Evolutionary conservation across 768 basidiomycete genomes (phyloP).

Genomic region (Suillus brevipes): DNA sequence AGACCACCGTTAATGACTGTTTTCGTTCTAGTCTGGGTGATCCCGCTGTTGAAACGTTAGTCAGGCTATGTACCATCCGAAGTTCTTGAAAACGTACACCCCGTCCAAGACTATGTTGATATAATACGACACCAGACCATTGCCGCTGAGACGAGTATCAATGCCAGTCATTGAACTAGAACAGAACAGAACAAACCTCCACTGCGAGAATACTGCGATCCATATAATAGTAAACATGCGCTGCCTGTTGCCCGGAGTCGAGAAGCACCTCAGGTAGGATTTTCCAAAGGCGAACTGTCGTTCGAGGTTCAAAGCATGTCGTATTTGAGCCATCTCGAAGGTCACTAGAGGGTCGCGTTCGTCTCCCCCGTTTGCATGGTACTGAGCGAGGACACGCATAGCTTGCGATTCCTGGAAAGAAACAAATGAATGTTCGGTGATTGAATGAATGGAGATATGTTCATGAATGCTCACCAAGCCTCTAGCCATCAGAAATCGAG

Average conservation of each 20-base stretch:
- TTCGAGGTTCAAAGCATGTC: conserved; percentile 65
- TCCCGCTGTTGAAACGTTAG: conserved; percentile 34
- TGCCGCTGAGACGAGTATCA: conserved; percentile 44
- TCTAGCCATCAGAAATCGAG: conserved; percentile 64
- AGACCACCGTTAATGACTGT: conserved; percentile 63
- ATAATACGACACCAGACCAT: conserved; percentile 73
- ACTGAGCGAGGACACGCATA: conserved; percentile 58
- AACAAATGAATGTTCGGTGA: background rate
- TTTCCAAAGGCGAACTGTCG: conserved; percentile 50
- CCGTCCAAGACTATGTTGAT: conserved; percentile 66
- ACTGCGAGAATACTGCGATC: conserved; percentile 73
- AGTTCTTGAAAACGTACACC: conserved; percentile 28
- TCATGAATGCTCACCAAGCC: conserved; percentile 44
- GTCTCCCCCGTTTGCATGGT: conserved; percentile 65
- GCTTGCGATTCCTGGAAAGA: conserved; percentile 54
- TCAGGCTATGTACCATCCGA: background rate
- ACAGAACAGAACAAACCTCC: conserved; percentile 48
- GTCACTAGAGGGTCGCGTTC: conserved; percentile 57
- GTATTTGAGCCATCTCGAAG: conserved; percentile 63
- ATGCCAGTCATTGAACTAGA: background rate
- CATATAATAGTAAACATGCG: conserved; percentile 69
- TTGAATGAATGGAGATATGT: background rate
- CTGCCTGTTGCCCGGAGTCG: conserved; percentile 65
- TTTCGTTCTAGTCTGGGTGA: conserved; percentile 52
- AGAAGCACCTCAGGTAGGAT: conserved; percentile 53